These are phyloP conservation scores for Gremmenia infestans DNA, from an alignment of 2,329 filamentous ascomycete genomes.

Conservation along the genomic window DNA sequence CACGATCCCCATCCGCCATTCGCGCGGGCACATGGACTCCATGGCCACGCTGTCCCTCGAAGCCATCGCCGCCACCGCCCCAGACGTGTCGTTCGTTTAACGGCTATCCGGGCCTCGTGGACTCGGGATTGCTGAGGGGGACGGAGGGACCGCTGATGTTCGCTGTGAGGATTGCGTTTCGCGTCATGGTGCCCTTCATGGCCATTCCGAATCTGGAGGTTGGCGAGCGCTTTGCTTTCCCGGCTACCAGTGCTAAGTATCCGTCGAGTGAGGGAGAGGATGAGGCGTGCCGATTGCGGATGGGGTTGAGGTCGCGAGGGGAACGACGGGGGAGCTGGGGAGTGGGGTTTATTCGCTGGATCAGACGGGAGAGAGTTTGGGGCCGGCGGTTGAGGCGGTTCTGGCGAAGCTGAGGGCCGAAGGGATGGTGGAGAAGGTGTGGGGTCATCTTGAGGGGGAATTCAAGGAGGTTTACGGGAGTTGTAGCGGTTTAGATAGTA, in stretches of 20 bases:
- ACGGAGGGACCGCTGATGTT: conserved; percentile 23
- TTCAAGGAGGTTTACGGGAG: conserved; percentile 24
- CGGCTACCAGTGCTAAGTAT: conserved; percentile 33
- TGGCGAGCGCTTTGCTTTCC: conserved; percentile 34
- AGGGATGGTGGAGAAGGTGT: conserved; percentile 31
- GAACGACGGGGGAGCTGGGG: conserved; percentile 29
- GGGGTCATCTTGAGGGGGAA: conserved; percentile 24
- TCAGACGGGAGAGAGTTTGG: conserved; percentile 24
- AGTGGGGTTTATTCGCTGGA: conserved; percentile 33
- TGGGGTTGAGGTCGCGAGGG: conserved; percentile 18
- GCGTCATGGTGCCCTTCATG: neutral
- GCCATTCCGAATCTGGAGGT: conserved; percentile 20
- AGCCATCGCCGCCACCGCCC: conserved; percentile 40
- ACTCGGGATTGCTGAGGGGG: conserved; percentile 20
- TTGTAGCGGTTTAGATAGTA: neutral
- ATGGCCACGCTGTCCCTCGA: conserved; percentile 45
- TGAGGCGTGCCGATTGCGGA: conserved; percentile 20
- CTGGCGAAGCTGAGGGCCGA: conserved; percentile 29
- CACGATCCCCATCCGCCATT: conserved; percentile 31
- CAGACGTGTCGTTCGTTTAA: conserved; percentile 45
- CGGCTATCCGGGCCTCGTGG: conserved; percentile 41
- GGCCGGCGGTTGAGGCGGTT: conserved; percentile 24
- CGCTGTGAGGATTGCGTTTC: neutral
- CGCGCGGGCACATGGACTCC: conserved; percentile 41
- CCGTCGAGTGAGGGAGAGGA: conserved; percentile 6